Percentiles rank a stretch among this genome's conserved stretches.
phyloP scores from a whole-genome alignment of 2,329 filamentous ascomycete genomes.

The Monosporascus ibericus region DNA sequence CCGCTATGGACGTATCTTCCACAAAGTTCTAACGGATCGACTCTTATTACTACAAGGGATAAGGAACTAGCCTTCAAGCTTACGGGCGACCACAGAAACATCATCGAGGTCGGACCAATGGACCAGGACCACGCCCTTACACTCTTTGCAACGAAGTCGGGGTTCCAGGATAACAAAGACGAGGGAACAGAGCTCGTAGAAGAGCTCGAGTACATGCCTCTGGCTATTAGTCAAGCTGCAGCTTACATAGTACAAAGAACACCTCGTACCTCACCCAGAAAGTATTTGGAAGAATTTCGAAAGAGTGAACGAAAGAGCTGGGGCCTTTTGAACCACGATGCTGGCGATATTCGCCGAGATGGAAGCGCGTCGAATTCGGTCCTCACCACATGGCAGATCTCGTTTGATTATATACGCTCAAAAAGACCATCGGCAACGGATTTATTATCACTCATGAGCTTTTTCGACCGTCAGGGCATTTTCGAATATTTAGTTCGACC shows the following conservation, averaged over 20 bases:
- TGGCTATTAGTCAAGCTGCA: constrained; percentile 29
- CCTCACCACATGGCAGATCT: constrained; percentile 29
- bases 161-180: constrained; percentile 4
- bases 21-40: too few relatives aligned
- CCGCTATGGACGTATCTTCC: too few relatives aligned
- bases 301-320: constrained; percentile 23
- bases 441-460: constrained; percentile 39
- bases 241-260: constrained; percentile 24
- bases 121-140: too few relatives aligned
- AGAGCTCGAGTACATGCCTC: constrained; percentile 25
- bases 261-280: constrained; percentile 22
- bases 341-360: constrained; percentile 27
- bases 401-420: constrained; percentile 29
- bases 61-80: too few relatives aligned
- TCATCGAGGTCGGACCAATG: too few relatives aligned
- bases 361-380: constrained; percentile 27
- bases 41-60: too few relatives aligned
- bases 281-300: constrained; percentile 33
- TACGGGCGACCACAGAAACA: too few relatives aligned
- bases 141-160: too few relatives aligned
- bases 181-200: constrained; percentile 16
- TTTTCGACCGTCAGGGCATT: constrained; percentile 38
- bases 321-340: constrained; percentile 23
- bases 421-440: constrained; percentile 29
- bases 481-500: too few relatives aligned